Base-by-base conservation (phyloP, 805 yeast genomes). In the Priceomyces carsonii region DNA sequence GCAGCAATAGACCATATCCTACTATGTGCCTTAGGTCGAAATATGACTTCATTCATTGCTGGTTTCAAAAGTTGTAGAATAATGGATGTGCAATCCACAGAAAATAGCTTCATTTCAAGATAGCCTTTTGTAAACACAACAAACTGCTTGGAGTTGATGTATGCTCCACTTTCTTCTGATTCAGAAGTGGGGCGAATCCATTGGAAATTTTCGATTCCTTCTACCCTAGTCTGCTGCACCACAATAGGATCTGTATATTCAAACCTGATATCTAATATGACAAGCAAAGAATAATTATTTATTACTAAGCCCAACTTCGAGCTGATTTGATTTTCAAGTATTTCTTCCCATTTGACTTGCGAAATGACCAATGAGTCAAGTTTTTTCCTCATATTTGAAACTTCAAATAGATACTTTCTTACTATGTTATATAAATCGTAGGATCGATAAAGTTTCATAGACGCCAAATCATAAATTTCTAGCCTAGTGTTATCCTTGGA, bases 31-130 rank as follows among this genome's bases (percentile, higher is more conserved):
- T 34, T 30, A 1, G 58, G 55, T 10, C 59, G 50, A 5, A 44
- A 21, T 6, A 52, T 15, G 6, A 59, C 29, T 12, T 38, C 25
- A 8, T 36, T 41, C 6, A 44, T 29, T 1, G 53, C 33, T 1
- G 74, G 74, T 36, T 63, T 63, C 20, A 60, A 50, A 1, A 68
- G 40, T 6, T 59, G 58, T 36, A 58, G 50, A 5, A 63, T 38
- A 8, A 61, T 39, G 26, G 55, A 59, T 0, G 65, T 53, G 36
- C 66, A 59, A 38, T 64, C 66, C 3, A 68, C 39, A 1, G 73
- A 66, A 39, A 63, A 68, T 8, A 66, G 47, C 29, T 58, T 59
- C 9, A 53, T 51, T 20, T 55, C 54, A 8, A 67, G 46, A 15
- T 45, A 33, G 16, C 45, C 36, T 18, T 48, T 47, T 8, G 67